Evolutionary conservation across 768 basidiomycete genomes (phyloP).

Genomic region (Gautieria morchelliformis): DNA sequence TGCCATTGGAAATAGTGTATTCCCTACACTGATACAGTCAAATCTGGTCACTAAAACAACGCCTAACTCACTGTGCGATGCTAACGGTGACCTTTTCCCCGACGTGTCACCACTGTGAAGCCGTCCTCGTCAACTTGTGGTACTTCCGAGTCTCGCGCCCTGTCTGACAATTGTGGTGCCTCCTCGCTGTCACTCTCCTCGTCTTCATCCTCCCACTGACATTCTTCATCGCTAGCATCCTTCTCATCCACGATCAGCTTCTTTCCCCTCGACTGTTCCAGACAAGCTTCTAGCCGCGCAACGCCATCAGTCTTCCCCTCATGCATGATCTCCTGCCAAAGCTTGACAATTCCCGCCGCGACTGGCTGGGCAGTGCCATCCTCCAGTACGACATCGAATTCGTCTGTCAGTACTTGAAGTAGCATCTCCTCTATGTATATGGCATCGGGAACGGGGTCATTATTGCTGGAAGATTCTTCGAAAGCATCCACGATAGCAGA

Average conservation of each 20-base stretch:
- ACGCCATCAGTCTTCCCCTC: slow-evolving; percentile 42
- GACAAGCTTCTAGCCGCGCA: slow-evolving; percentile 50
- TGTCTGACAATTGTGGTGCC: slow-evolving; percentile 47
- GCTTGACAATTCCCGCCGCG: slow-evolving; percentile 56
- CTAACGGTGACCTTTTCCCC: neutral
- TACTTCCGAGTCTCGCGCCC: slow-evolving; percentile 29
- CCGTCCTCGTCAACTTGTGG: slow-evolving; percentile 88
- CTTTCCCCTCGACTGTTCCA: slow-evolving; percentile 48
- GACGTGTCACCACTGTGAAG: slow-evolving; percentile 66
- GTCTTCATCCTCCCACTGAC: slow-evolving; percentile 18
- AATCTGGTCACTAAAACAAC: too few species aligned
- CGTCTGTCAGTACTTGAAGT: slow-evolving; percentile 76
- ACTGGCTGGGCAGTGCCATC: slow-evolving; percentile 75
- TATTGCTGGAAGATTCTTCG: slow-evolving; percentile 30
- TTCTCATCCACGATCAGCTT: slow-evolving; percentile 39
- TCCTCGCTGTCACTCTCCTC: slow-evolving; percentile 37
- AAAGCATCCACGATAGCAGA: slow-evolving; percentile 74
- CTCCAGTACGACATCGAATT: slow-evolving; percentile 77
- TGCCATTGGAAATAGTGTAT: too few species aligned
- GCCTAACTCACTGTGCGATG: neutral
- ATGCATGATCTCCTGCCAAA: slow-evolving; percentile 40
- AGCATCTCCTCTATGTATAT: slow-evolving; percentile 76
- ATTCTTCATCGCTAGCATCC: slow-evolving; percentile 26
- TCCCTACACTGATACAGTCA: too few species aligned
- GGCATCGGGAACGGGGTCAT: slow-evolving; percentile 45